Evolutionary conservation across 495 filamentous ascomycete genomes (phyloP).

Genomic region (Umbilicaria muhlenbergii): DNA sequence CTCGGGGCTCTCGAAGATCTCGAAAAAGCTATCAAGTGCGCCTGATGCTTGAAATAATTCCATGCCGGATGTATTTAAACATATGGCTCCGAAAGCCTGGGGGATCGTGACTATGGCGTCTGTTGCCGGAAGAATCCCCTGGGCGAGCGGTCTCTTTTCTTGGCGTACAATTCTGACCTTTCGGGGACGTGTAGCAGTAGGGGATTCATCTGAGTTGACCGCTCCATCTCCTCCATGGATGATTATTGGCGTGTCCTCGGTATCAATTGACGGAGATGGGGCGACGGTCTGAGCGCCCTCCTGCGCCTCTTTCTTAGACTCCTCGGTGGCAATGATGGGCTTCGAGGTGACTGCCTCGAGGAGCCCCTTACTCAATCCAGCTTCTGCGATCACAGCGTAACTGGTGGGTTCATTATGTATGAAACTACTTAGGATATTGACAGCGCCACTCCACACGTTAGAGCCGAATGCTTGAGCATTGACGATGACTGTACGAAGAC

Average conservation of each 20-base stretch:
- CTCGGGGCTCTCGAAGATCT: constrained; percentile 82
- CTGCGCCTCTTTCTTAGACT: constrained; percentile 18
- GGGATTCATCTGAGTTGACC: no score
- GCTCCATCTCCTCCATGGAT: no score
- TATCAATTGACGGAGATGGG: no score
- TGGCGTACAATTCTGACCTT: constrained; percentile 11
- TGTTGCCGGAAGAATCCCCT: constrained; percentile 63
- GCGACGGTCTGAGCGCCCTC: constrained; percentile 5
- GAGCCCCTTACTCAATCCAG: constrained; percentile 72
- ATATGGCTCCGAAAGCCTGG: constrained; percentile 82
- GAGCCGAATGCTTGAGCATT: constrained; percentile 70
- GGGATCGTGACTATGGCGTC: constrained; percentile 82
- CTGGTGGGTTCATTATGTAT: constrained; percentile 99
- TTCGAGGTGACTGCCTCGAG: constrained; percentile 63
- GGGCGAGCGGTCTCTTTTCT: constrained; percentile 34
- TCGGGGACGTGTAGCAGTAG: no score
- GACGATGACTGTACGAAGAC: constrained; percentile 65
- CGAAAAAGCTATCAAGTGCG: constrained; percentile 73
- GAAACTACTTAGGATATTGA: constrained; percentile 83
- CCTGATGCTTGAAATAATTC: constrained; percentile 72
- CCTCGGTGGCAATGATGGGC: constrained; percentile 25
- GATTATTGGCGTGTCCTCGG: no score
- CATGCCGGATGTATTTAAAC: constrained; percentile 76
- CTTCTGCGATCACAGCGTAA: constrained; percentile 86
- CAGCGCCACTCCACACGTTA: constrained; percentile 82